These are phyloP conservation scores for Wolfiporia cocos DNA, from an alignment of 1,284 basidiomycete genomes.

Conservation along the genomic window DNA sequence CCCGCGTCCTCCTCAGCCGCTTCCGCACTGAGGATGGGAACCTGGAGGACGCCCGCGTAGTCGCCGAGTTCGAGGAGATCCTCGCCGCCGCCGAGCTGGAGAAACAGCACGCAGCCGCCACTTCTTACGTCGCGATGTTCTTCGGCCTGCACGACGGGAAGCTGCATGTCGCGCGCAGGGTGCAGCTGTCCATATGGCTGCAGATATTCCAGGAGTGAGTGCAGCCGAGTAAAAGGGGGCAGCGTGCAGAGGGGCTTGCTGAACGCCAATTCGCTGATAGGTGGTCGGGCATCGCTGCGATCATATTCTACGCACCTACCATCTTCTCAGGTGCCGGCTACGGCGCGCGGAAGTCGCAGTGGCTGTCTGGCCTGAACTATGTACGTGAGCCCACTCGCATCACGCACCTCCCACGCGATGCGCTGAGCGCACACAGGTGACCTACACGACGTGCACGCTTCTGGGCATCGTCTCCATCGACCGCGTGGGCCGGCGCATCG, in stretches of 20 bases:
- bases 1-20: constrained; percentile 34
- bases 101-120: constrained; percentile 34
- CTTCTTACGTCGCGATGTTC: constrained; percentile 42
- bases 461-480: constrained; percentile 41
- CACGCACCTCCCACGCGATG: too few species aligned
- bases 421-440: too few species aligned
- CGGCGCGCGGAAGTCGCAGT: constrained; percentile 36
- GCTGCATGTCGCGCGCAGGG: constrained; percentile 39
- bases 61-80: constrained; percentile 33
- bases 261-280: constrained; percentile 8
- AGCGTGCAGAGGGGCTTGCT: not conserved
- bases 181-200: constrained; percentile 43
- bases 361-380: constrained; percentile 46
- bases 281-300: constrained; percentile 46
- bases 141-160: constrained; percentile 39
- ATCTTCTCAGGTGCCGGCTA: constrained; percentile 44
- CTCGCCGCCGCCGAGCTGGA: constrained; percentile 35
- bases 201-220: constrained; percentile 44
- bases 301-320: constrained; percentile 45
- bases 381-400: constrained; percentile 21
- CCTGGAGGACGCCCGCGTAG: constrained; percentile 21
- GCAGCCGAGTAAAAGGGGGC: too few species aligned
- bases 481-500: constrained; percentile 39
- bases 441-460: constrained; percentile 39
- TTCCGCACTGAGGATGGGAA: constrained; percentile 25